Percentiles rank a stretch among this genome's conserved stretches.
Evolutionary conservation across 768 basidiomycete species (phyloP).

Genomic region (Candolleomyces aberdarensis): DNA sequence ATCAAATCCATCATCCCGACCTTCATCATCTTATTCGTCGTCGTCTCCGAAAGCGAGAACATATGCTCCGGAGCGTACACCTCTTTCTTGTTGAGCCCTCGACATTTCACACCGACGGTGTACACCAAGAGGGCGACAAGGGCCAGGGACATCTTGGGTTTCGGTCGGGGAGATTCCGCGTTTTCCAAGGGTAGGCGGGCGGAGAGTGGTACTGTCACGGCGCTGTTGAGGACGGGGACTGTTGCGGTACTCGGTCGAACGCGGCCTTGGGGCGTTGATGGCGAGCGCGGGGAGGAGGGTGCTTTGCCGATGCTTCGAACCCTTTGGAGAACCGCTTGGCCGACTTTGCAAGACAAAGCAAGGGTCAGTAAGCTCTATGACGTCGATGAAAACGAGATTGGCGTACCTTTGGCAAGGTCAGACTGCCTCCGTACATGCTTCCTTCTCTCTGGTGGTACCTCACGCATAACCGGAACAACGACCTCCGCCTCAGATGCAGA

Average conservation of each 20-base stretch:
- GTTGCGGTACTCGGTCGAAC: background rate
- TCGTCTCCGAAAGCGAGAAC: slow-evolving; percentile 89
- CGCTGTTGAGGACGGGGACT: background rate
- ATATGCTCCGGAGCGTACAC: slow-evolving; percentile 82
- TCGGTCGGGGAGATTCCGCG: slow-evolving; percentile 28
- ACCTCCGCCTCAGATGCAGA: slow-evolving; percentile 36
- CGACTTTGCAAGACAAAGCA: background rate
- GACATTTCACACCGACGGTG: slow-evolving; percentile 93
- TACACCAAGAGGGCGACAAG: slow-evolving; percentile 86
- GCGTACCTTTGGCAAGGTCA: slow-evolving; percentile 29
- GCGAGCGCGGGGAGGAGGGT: slow-evolving; percentile 1
- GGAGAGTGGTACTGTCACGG: slow-evolving; percentile 9
- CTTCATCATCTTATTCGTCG: slow-evolving; percentile 76
- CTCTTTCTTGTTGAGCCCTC: slow-evolving; percentile 86
- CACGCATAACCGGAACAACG: slow-evolving; percentile 12
- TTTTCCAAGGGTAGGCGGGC: slow-evolving; percentile 5
- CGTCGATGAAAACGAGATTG: background rate
- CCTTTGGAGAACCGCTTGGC: slow-evolving; percentile 13
- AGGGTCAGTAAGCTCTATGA: background rate
- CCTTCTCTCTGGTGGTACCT: slow-evolving; percentile 8
- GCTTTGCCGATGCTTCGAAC: slow-evolving; percentile 15
- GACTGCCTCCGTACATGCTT: slow-evolving; percentile 22
- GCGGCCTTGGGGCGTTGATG: background rate
- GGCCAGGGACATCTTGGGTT: slow-evolving; percentile 70
- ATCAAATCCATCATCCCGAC: slow-evolving; percentile 65